Percentiles rank a stretch among this genome's conserved stretches.
Conservation (phyloP, 2,329 filamentous ascomycete species). For the Arthrobotrys sinensis region DNA sequence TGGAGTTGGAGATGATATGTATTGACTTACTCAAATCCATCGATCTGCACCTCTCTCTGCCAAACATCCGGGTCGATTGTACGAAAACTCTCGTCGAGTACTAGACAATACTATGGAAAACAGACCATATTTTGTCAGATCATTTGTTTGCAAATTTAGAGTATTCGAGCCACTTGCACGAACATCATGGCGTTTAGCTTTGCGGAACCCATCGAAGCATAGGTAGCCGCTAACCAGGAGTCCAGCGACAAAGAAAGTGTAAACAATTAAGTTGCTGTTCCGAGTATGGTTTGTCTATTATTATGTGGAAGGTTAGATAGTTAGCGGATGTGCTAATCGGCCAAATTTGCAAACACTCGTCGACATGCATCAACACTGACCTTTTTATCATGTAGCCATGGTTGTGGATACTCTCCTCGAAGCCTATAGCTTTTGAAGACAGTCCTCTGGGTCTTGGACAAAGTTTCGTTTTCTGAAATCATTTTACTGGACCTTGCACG, state of each 20-base stretch:
- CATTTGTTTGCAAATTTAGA: neutral
- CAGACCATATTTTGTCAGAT: neutral
- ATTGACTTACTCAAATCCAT: constrained; percentile 65
- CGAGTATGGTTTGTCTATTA: constrained; percentile 25
- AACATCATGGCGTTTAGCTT: constrained; percentile 27
- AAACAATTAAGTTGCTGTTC: constrained; percentile 41
- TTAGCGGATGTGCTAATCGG: too few species aligned
- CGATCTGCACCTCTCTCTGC: constrained; percentile 70
- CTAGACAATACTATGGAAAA: constrained; percentile 76
- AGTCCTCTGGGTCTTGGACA: neutral
- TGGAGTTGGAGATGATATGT: neutral
- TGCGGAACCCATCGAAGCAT: constrained; percentile 35
- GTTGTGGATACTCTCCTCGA: constrained; percentile 31
- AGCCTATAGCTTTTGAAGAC: constrained; percentile 38
- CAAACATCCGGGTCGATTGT: constrained; percentile 69
- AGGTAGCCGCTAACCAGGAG: constrained; percentile 26
- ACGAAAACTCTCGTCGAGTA: constrained; percentile 71
- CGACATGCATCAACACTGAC: neutral
- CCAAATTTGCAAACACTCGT: too few species aligned
- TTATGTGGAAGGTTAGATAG: neutral
- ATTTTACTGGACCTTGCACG: neutral
- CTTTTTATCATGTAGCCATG: constrained; percentile 24
- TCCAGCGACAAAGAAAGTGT: constrained; percentile 22
- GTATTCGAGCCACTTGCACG: neutral
- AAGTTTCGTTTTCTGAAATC: neutral